Conservation (phyloP, 2,329 filamentous ascomycete genomes). For the Exutisphaerella laricina region DNA sequence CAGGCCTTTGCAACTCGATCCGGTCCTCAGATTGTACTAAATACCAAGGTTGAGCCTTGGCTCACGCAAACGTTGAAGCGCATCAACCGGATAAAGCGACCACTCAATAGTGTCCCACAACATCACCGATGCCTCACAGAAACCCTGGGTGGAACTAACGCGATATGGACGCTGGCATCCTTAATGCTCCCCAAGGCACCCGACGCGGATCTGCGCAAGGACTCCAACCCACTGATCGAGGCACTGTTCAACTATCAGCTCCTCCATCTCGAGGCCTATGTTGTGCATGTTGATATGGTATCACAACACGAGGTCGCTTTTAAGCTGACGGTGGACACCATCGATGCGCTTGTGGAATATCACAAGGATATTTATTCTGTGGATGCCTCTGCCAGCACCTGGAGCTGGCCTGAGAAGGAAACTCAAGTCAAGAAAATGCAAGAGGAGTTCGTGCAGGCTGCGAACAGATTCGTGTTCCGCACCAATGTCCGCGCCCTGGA, state of each 20-base stretch:
- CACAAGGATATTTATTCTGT: conserved; percentile 94
- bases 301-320: conserved; percentile 95
- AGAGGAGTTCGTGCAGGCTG: conserved; percentile 90
- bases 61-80: conserved; percentile 94
- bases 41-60: conserved; percentile 90
- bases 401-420: conserved; percentile 96
- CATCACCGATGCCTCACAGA: conserved; percentile 94
- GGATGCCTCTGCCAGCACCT: conserved; percentile 81
- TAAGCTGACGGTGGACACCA: conserved; percentile 93
- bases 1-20: conserved; percentile 92
- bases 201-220: conserved; percentile 74
- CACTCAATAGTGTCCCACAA: conserved; percentile 92
- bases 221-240: conserved; percentile 76
- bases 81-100: conserved; percentile 93
- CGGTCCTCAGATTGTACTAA: conserved; percentile 89
- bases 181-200: conserved; percentile 89
- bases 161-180: conserved; percentile 91
- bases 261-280: conserved; percentile 91
- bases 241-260: conserved; percentile 89
- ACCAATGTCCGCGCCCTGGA: conserved; percentile 84
- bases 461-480: conserved; percentile 95
- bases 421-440: conserved; percentile 94
- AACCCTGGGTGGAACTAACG: conserved; percentile 79
- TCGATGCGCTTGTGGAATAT: conserved; percentile 87
- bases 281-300: conserved; percentile 99